Conservation (phyloP, 208 protist genomes). For the Acanthamoeba castellanii region DNA sequence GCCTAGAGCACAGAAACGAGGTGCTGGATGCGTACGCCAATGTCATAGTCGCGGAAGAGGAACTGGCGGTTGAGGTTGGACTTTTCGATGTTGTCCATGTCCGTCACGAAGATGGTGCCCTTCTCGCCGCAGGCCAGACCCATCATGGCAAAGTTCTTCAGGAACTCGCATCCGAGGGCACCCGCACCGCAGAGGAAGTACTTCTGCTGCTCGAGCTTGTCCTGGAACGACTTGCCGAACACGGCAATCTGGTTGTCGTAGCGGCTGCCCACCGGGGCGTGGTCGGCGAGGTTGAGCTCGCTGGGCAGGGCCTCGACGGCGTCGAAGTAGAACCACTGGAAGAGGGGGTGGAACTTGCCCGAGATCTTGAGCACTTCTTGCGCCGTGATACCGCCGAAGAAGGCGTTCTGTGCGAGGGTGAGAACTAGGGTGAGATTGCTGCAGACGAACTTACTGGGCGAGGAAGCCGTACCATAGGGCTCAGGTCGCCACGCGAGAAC, state of each 20-base stretch:
- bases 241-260: conserved; percentile 97
- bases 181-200: conserved; percentile 92
- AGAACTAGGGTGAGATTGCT: conserved; percentile 87
- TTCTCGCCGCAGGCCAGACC: conserved; percentile 89
- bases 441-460: too few relatives aligned
- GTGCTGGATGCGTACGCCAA: conserved; percentile 32
- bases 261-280: conserved; percentile 92
- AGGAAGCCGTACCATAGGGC: conserved; percentile 68
- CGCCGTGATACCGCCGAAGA: conserved; percentile 92
- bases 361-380: conserved; percentile 96
- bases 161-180: conserved; percentile 81
- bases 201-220: conserved; percentile 91
- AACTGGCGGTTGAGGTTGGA: conserved; percentile 99
- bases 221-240: conserved; percentile 94
- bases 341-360: conserved; percentile 97
- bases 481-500: conserved; percentile 82
- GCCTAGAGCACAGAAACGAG: background rate
- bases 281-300: conserved; percentile 90
- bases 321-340: conserved; percentile 95
- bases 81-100: conserved; percentile 99
- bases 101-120: conserved; percentile 95
- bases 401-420: conserved; percentile 85
- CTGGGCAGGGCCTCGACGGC: conserved; percentile 90
- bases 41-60: conserved; percentile 94
- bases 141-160: conserved; percentile 95